Percentiles rank a stretch among this genome's conserved stretches.
These are phyloP conservation scores for Avena insularis DNA, from an alignment of 176 grass and related monocot species.

Conservation along the genomic window DNA sequence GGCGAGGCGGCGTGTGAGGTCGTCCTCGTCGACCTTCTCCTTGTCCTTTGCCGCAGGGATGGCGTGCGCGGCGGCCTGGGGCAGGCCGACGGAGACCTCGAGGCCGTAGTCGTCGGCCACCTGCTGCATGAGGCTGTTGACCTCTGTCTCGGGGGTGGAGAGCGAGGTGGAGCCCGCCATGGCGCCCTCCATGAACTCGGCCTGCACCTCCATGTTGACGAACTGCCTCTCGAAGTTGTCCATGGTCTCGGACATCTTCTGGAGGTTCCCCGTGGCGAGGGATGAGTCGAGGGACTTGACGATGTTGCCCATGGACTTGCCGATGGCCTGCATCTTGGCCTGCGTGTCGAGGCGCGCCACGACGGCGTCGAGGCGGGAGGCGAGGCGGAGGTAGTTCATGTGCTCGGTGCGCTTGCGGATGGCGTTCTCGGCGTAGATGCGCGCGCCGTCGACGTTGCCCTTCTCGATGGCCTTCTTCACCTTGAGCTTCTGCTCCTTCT, in stretches of 20 bases:
- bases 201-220: constrained; percentile 99
- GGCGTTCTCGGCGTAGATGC: constrained; percentile 98
- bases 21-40: constrained; percentile 95
- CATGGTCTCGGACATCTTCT: constrained; percentile 99
- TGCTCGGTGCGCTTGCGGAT: constrained; percentile 97
- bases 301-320: constrained; percentile 87
- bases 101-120: constrained; percentile 96
- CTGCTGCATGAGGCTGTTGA: constrained; percentile 99
- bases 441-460: constrained; percentile 93
- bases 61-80: constrained; percentile 73
- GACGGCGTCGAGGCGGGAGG: constrained; percentile 95
- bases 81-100: constrained; percentile 86
- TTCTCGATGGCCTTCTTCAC: constrained; percentile 99
- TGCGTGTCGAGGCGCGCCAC: constrained; percentile 92
- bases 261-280: constrained; percentile 81
- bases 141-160: constrained; percentile 93
- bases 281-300: constrained; percentile 86
- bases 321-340: constrained; percentile 99
- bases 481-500: constrained; percentile 97
- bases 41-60: constrained; percentile 82
- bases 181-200: constrained; percentile 99
- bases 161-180: constrained; percentile 86
- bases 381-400: constrained; percentile 94
- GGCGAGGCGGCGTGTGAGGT: constrained; percentile 78
- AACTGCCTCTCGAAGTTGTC: constrained; percentile 89